These are phyloP conservation scores for Quercus tomentella DNA, from an alignment of 331 rosid genomes.

Conservation along the genomic window DNA sequence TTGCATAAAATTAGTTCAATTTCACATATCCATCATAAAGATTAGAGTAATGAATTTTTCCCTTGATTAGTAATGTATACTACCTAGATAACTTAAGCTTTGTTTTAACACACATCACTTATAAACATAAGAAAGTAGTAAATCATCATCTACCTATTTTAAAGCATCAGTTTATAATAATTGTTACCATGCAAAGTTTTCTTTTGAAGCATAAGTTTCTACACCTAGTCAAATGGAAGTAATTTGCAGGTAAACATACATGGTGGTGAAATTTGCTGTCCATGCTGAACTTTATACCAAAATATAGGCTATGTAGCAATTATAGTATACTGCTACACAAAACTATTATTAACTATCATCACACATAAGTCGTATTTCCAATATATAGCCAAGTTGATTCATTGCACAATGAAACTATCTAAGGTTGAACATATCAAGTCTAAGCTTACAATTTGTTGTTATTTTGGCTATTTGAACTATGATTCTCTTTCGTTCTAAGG, in stretches of 20 bases:
- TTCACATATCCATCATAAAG: background rate
- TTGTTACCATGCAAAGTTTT: background rate
- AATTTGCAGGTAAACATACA: background rate
- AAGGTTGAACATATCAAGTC: background rate
- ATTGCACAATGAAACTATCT: background rate
- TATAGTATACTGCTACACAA: no score
- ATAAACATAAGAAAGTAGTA: background rate
- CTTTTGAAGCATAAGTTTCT: background rate
- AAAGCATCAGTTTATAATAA: background rate
- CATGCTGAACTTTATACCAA: no score
- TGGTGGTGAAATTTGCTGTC: no score
- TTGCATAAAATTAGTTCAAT: background rate
- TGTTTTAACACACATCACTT: background rate
- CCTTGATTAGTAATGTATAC: background rate
- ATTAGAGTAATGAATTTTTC: background rate
- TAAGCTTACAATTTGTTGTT: background rate
- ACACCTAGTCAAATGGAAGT: background rate
- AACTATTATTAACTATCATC: no score
- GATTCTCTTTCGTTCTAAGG: background rate
- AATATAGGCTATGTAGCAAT: no score
- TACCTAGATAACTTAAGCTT: background rate
- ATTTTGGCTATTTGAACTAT: background rate
- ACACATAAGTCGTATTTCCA: background rate
- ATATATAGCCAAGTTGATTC: background rate
- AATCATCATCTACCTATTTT: background rate